Base-by-base conservation (phyloP, 1,284 basidiomycete genomes). In the Porogramme epimiltina region DNA sequence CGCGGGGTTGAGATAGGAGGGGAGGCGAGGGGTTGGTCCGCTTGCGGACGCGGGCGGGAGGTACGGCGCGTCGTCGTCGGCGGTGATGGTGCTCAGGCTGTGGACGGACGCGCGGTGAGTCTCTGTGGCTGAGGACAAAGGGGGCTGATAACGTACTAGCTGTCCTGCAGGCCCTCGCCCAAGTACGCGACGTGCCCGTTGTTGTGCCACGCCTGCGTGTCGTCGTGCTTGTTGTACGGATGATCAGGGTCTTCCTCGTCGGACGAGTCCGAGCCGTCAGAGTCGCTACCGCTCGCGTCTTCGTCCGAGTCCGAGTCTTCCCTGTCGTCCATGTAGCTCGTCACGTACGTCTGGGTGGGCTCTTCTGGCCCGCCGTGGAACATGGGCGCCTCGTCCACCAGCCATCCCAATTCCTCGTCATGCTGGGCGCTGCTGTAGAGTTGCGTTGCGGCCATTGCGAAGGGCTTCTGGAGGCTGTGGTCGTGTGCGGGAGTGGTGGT, bases 221-320 rank as follows among this genome's bases (percentile, higher is more conserved):
- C 22, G 34, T 58, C 47, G 34, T 46, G 42, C 44, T 51, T 36
- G 31, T 59, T 53, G 57, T 56, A 54, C 15, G 53, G 53, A 34
- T 52, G 48, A 34, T 42, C 45, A 2, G 57, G 54, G 39, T 59
- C 54, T 31, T 59, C 54, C 13, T 58, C 53, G 26, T 49, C 47
- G 18, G 47, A 49, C 5, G 43, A 45, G 31, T 59, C 51, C 26
- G 57, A 58, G 11, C 51, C 53, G 16, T 42, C 28, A 15, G 45
- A 46, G 23, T 56, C 54, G 20, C 42, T 47, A 25, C 45, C 56
- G 42, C 50, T 55, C 37, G 55, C 44, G 38, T 36, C 24, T 36
- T 47, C 52, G 33, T 47, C 31, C 36, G 44, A 44, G 20, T 47
- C 46, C 9, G 20, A 41, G 28, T 51, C 51, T 31, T 48, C 45